Conservation (phyloP, 306 rosid species). For the Cucurbita maxima region DNA sequence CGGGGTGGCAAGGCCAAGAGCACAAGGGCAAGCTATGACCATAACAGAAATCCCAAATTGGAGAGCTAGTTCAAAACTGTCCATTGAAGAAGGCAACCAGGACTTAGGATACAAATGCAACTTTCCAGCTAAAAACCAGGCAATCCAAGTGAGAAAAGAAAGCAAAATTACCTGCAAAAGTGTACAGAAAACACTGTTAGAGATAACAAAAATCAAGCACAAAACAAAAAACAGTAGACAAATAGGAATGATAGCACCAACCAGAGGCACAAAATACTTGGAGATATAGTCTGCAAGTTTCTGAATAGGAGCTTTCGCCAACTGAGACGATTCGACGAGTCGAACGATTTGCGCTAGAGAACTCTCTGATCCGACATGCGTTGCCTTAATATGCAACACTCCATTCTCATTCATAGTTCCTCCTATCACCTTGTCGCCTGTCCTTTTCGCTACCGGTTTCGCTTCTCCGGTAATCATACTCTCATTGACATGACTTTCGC, state of each 20-base stretch:
- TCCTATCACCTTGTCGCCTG: constrained; percentile 62
- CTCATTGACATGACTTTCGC: constrained; percentile 66
- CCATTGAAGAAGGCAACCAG: constrained; percentile 65
- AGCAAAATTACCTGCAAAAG: constrained; percentile 42
- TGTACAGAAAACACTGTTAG: background rate
- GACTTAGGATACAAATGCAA: constrained; percentile 49
- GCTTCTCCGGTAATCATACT: constrained; percentile 91
- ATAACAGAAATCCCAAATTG: constrained; percentile 85
- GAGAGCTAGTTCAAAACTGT: constrained; percentile 72
- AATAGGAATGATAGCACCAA: constrained; percentile 6
- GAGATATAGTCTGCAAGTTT: constrained; percentile 70
- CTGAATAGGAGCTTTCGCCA: constrained; percentile 92
- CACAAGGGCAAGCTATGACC: constrained; percentile 97
- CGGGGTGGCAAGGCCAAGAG: constrained; percentile 83
- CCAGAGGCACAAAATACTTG: constrained; percentile 72
- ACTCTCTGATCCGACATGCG: constrained; percentile 77
- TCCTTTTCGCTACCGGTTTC: constrained; percentile 34
- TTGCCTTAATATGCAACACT: constrained; percentile 57
- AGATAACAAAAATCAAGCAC: background rate
- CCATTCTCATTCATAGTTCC: constrained; percentile 79
- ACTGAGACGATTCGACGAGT: constrained; percentile 79
- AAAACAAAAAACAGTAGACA: background rate
- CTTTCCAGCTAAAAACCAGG: constrained; percentile 62
- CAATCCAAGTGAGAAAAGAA: constrained; percentile 57
- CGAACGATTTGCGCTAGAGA: constrained; percentile 72